Percentiles rank a stretch among this genome's conserved stretches.
Evolutionary conservation across 306 rosid genomes (phyloP).

Genomic region (Astragalus membranaceus): DNA sequence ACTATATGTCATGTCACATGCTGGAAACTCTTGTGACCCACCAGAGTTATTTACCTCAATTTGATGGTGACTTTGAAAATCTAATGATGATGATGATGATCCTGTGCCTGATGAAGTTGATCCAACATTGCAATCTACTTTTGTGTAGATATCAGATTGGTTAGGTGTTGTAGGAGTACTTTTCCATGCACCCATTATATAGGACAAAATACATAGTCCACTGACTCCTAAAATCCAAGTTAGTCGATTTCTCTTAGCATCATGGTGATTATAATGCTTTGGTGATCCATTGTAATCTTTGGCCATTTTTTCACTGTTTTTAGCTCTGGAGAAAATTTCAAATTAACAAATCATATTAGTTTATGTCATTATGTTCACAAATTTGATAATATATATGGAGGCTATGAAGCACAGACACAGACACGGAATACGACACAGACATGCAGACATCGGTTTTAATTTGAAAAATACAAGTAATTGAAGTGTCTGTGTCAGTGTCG

Average conservation of each 20-base stretch:
- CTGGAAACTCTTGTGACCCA: conserved; percentile 39
- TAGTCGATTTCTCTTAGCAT: conserved; percentile 61
- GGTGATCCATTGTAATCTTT: conserved; percentile 86
- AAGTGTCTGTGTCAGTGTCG: no score
- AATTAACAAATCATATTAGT: neutral
- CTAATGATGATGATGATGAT: conserved; percentile 28
- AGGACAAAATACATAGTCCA: conserved; percentile 69
- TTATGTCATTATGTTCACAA: neutral
- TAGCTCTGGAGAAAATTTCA: conserved; percentile 6
- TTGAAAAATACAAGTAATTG: no score
- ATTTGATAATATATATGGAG: neutral
- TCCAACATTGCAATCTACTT: conserved; percentile 43
- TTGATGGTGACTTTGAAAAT: conserved; percentile 71
- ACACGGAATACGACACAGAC: no score
- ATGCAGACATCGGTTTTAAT: no score
- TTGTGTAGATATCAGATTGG: conserved; percentile 45
- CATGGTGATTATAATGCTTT: conserved; percentile 59
- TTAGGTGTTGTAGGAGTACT: conserved; percentile 27
- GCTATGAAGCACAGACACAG: no score
- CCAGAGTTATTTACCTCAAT: conserved; percentile 39
- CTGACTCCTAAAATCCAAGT: conserved; percentile 71
- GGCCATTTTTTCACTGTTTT: conserved; percentile 41
- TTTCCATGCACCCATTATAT: conserved; percentile 75
- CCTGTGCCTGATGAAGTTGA: conserved; percentile 7
- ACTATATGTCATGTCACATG: conserved; percentile 53